A percentile compares a stretch with the other conserved stretches of the same genome.
Conservation (phyloP, 768 basidiomycete genomes). For the Collybia sp. region DNA sequence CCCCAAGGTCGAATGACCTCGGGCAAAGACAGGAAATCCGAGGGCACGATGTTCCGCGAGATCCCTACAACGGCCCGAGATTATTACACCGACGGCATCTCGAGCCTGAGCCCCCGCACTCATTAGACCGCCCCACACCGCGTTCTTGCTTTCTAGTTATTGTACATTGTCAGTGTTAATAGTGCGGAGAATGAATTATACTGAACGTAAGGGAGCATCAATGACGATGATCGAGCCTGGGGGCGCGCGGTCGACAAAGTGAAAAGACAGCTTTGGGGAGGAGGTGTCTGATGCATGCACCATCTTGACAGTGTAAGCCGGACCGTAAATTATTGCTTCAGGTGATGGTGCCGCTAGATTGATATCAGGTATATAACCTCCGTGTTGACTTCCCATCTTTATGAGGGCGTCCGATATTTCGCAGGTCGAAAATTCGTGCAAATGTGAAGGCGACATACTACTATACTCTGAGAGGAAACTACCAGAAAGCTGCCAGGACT, state of each 20-base stretch:
- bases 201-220: conserved; percentile 63
- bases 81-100: conserved; percentile 68
- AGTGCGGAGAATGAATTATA: conserved; percentile 7
- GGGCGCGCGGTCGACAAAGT: conserved; percentile 80
- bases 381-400: conserved; percentile 67
- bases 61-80: conserved; percentile 85
- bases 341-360: conserved; percentile 45
- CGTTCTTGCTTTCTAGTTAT: conserved; percentile 59
- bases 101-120: conserved; percentile 77
- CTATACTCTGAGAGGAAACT: background rate
- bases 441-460: conserved; percentile 16
- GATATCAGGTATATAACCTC: conserved; percentile 82
- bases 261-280: conserved; percentile 60
- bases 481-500: background rate
- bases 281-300: conserved; percentile 51
- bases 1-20: conserved; percentile 80
- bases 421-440: conserved; percentile 57
- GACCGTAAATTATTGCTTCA: conserved; percentile 49
- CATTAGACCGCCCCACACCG: conserved; percentile 94
- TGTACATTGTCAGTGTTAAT: conserved; percentile 13
- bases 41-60: conserved; percentile 67
- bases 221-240: conserved; percentile 68
- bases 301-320: conserved; percentile 88
- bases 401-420: conserved; percentile 88
- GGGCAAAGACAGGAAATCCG: conserved; percentile 77